Evolutionary conservation across 2,329 filamentous ascomycete genomes (phyloP), one percentile per base, ranked within the genome.

Genomic region (Drechslerella dactyloides): DNA sequence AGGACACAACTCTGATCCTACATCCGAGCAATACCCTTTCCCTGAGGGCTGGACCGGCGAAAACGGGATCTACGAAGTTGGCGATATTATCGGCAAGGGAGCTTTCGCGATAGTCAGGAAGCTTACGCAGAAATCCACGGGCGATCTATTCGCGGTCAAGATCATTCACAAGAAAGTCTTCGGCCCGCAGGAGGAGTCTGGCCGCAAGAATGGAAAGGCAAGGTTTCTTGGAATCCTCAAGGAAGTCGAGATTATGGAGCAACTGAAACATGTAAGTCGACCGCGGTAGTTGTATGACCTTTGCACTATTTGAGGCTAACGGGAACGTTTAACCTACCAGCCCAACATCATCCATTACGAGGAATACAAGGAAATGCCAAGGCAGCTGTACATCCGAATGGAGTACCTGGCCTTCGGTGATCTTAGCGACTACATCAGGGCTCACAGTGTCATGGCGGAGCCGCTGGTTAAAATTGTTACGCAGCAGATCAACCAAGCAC

Each of bases 71-170:
- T 99, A 97, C 81, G 96, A 96, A 77, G 87, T 91, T 23, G 86
- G 91, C 8, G 87, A 88, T 24, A 84, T 87, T 54, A 89, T 99
- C 74, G 94, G 94, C 50, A 94, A 94, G 79, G 94, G 94, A 4
- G 93, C 94, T 1, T 99, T 99, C 81, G 94, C 94, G 2, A 91
- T 89, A 0, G 94, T 99, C 1, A 93, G 96, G 80, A 91, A 92
- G 78, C 85, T 97, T 24, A 93, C 93, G 0, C 89, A 89, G 17
- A 96, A 92, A 80, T 90, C 87, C 76, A 88, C 94, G 77, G 94
- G 94, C 1, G 83, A 86, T 30, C 86, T 93, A 0, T 96, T 90
- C 77, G 94, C 94, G 2, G 93, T 92, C 13, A 99, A 99, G 79
- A 92, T 97, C 79, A 85, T 99, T 2, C 92, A 97, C 79, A 97